phyloP scores from a whole-genome alignment of 73 alveolate species.

The Tetrahymena borealis region DNA sequence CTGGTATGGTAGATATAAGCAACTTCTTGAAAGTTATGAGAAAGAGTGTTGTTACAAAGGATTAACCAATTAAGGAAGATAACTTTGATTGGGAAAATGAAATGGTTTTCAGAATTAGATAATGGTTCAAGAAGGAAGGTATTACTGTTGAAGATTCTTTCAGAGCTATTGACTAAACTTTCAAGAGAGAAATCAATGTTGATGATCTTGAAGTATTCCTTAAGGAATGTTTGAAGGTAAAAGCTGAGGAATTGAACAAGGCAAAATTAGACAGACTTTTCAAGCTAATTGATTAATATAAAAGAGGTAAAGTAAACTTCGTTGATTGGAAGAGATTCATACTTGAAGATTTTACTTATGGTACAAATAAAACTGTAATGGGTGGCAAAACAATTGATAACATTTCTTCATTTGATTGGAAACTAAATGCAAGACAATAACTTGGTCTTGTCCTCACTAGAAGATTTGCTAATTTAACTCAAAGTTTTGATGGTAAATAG shows the following conservation, averaged over 20 bases:
- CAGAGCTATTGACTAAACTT: constrained; percentile 73
- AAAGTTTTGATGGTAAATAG: constrained; percentile 45
- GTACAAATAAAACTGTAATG: constrained; percentile 17
- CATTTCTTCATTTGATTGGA: constrained; percentile 70
- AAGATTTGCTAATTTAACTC: constrained; percentile 45
- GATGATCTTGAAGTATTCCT: constrained; percentile 60
- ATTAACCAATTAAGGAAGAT: constrained; percentile 43
- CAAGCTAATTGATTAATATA: constrained; percentile 66
- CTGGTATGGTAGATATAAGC: constrained; percentile 74
- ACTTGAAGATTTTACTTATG: constrained; percentile 52
- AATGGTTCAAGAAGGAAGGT: constrained; percentile 62
- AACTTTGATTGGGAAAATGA: constrained; percentile 82
- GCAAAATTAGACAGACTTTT: constrained; percentile 74
- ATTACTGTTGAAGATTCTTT: constrained; percentile 75
- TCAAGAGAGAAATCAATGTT: constrained; percentile 67
- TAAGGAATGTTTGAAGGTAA: constrained; percentile 49
- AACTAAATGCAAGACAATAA: constrained; percentile 60
- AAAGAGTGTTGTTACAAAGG: constrained; percentile 30
- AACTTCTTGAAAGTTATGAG: constrained; percentile 52
- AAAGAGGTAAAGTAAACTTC: constrained; percentile 59
- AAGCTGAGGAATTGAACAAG: constrained; percentile 43
- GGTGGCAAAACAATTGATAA: constrained; percentile 38
- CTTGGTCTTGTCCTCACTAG: constrained; percentile 61
- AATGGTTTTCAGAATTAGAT: constrained; percentile 50
- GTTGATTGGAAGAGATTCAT: constrained; percentile 73